Base-by-base conservation (phyloP, 1,284 basidiomycete genomes). In the Cryptococcus wingfieldii region DNA sequence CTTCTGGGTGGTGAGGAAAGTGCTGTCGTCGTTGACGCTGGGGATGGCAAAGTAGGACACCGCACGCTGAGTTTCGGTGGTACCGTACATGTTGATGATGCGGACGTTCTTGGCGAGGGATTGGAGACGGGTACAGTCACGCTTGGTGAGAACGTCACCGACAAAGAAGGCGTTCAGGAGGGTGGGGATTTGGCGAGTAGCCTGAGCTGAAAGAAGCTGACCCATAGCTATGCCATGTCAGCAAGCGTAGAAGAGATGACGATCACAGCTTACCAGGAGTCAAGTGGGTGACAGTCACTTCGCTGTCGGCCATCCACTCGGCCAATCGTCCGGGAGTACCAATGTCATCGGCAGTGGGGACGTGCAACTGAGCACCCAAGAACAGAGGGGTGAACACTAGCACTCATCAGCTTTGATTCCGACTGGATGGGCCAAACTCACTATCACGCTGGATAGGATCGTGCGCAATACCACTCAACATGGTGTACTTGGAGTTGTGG, bases 21-120 rank as follows among this genome's bases (percentile, higher is more conserved):
- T 93, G 5, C 86, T 82, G 69, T 97, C 91, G 56, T 83, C 82
- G 38, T 86, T 84, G 23, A 97, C 84, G 50, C 88, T 84, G 2
- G 95, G 94, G 63, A 98, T 93, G 38, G 87, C 83, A 76, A 96
- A 98, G 79, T 98, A 98, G 39, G 93, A 97, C 12, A 99, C 96
- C 0, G 96, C 96, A 50, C 96, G 88, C 76, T 99, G 96, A 4
- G 96, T 98, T 78, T 99, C 96, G 25, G 96, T 99, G 9, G 96
- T 98, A 25, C 96, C 96, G 77, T 98, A 99, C 96, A 99, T 99
- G 81, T 98, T 99, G 78, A 98, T 88, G 76, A 99, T 96, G 49
- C 84, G 81, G 13, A 95, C 93, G 68, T 98, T 96, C 37, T 86
- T 80, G 1, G 96, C 96, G 47, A 98, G 86, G 5, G 90, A 84